phyloP scores from a whole-genome alignment of 1,284 basidiomycete genomes.

The Ustilago esculenta region DNA sequence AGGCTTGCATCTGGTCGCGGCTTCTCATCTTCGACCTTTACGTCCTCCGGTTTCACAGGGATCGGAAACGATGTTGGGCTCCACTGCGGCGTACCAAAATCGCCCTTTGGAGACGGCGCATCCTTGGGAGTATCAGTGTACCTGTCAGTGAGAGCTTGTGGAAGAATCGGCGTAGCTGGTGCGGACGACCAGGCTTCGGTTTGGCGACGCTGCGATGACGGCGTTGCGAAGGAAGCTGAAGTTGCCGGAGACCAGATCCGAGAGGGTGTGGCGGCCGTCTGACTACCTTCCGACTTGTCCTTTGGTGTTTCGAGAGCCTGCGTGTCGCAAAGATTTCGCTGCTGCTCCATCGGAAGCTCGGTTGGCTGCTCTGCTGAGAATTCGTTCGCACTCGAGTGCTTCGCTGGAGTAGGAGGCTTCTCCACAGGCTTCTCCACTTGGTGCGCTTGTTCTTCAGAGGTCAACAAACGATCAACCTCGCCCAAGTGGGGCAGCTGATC shows the following conservation, averaged over 20 bases:
- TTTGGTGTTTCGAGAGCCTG: conserved; percentile 15
- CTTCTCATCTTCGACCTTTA: neutral
- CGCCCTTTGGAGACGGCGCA: neutral
- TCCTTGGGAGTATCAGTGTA: too few species aligned
- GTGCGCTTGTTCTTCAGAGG: too few species aligned
- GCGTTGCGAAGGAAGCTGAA: conserved; percentile 19
- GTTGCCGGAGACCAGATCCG: conserved; percentile 22
- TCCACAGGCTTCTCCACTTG: too few species aligned
- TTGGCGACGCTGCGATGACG: conserved; percentile 16
- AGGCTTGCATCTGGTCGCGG: neutral
- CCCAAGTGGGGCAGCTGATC: too few species aligned
- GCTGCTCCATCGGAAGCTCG: too few species aligned
- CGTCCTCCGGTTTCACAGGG: neutral
- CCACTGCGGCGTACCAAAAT: conserved; percentile 27
- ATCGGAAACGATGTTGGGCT: neutral
- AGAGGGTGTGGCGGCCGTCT: conserved; percentile 5
- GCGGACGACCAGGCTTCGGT: too few species aligned
- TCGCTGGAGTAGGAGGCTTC: neutral
- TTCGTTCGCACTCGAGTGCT: too few species aligned
- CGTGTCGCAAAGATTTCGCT: too few species aligned
- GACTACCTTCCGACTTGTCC: neutral
- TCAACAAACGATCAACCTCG: too few species aligned
- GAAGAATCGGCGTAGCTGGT: too few species aligned
- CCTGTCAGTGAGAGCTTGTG: too few species aligned
- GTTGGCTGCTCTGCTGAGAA: too few species aligned